Evolutionary conservation across 1,284 basidiomycete genomes (phyloP).

Genomic region (Vanrija pseudolonga): DNA sequence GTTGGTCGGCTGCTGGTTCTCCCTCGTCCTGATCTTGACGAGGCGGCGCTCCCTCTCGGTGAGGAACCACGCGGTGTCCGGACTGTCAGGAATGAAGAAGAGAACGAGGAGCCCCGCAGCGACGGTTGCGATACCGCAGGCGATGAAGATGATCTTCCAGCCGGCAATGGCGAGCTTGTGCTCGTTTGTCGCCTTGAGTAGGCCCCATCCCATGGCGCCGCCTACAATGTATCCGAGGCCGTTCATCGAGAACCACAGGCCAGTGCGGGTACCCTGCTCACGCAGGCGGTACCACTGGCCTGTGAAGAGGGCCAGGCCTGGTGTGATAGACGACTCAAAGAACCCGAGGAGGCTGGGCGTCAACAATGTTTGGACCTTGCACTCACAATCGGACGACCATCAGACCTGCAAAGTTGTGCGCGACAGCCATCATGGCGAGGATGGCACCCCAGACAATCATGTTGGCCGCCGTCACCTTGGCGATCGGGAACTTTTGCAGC

Average conservation of each 20-base stretch:
- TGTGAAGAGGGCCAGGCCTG: constrained; percentile 19
- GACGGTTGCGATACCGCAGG: constrained; percentile 17
- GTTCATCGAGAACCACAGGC: constrained; percentile 19
- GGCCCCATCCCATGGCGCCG: constrained; percentile 15
- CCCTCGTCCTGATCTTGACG: too few relatives aligned
- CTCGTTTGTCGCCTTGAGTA: constrained; percentile 10
- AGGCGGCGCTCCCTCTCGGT: constrained; percentile 18
- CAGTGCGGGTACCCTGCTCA: constrained; percentile 12
- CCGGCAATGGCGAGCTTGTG: constrained; percentile 13
- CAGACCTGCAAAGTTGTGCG: constrained; percentile 12
- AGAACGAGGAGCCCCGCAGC: constrained; percentile 19
- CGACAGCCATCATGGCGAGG: constrained; percentile 17
- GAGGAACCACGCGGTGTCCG: constrained; percentile 28
- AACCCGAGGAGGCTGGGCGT: constrained; percentile 6
- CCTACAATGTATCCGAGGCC: constrained; percentile 21
- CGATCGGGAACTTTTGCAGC: constrained; percentile 10
- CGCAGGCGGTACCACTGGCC: constrained; percentile 19
- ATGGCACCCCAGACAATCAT: constrained; percentile 17
- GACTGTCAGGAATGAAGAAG: constrained; percentile 30
- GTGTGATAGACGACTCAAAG: constrained; percentile 11
- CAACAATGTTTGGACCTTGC: too few relatives aligned
- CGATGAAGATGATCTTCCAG: constrained; percentile 24
- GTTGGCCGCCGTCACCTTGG: constrained; percentile 1
- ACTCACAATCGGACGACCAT: constrained; percentile 19
- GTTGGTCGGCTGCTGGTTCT: too few relatives aligned